Percentiles rank a stretch among this genome's conserved stretches.
Conservation (phyloP, 345 rosid genomes). For the Eucalyptus erythrocorys region DNA sequence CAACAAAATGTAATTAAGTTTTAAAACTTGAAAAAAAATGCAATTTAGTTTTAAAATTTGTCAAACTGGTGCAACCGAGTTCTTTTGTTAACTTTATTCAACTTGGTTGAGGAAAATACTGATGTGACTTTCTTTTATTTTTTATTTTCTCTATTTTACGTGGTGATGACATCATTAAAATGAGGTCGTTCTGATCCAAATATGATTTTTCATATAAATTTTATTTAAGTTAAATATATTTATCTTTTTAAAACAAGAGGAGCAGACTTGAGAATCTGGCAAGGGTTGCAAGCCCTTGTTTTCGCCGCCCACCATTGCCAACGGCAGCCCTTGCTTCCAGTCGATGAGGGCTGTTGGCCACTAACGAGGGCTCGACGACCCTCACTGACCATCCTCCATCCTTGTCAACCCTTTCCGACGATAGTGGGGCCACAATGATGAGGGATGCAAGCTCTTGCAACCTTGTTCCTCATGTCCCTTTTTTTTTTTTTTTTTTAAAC, state of each 20-base stretch:
- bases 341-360: neutral
- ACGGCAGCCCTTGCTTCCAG: fast-evolving
- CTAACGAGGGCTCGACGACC: fast-evolving
- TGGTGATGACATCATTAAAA: neutral
- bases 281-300: neutral
- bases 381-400: neutral
- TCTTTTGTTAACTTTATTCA: neutral
- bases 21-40: too few relatives aligned
- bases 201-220: too few relatives aligned
- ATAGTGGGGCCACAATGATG: neutral
- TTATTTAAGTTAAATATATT: too few relatives aligned
- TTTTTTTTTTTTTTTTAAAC: too few relatives aligned
- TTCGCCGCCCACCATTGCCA: neutral
- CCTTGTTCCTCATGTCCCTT: neutral
- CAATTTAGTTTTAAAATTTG: too few relatives aligned
- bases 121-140: neutral
- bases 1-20: neutral
- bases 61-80: neutral
- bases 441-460: neutral
- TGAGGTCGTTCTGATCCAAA: neutral
- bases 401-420: neutral
- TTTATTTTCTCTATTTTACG: neutral
- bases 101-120: neutral
- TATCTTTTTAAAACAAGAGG: too few relatives aligned
- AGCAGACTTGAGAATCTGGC: neutral